Base-by-base conservation (phyloP, 1,139 yeast species). In the Lodderomyces margitis region DNA sequence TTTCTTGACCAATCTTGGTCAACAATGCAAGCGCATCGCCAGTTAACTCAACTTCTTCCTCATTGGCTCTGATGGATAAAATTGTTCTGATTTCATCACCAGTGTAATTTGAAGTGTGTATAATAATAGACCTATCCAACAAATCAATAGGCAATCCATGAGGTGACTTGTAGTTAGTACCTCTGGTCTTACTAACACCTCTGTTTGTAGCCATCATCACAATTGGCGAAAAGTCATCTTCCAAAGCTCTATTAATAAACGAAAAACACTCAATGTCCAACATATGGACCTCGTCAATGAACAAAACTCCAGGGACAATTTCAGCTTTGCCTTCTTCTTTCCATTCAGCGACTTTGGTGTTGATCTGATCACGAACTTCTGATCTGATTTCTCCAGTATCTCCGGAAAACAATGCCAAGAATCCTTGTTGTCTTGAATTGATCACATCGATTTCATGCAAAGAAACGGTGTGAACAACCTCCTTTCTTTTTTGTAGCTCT, bases 251-350 rank as follows among this genome's bases (percentile, higher is more conserved):
- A 70, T 94, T 94, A 58, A 94, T 81, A 63, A 87, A 94, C 20
- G 98, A 86, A 59, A 92, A 94, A 62, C 97, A 85, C 66, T 94
- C 99, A 56, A 94, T 87, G 63, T 94, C 99, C 52, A 94, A 80
- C 98, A 94, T 94, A 67, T 94, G 98, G 41, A 91, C 98, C 68
- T 94, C 99, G 66, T 94, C 99, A 56, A 94, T 88, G 65, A 94
- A 94, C 55, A 94, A 73, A 10, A 94, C 98, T 52, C 99, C 99
- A n/a, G 98, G 98, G 39, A 89, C 86, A 51, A 94, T 91, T 56
- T 91, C 97, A 10, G 98, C 98, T 64, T 92, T 94, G 45, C 98
- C 98, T 73, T 94, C 98, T 71, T 94, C 99, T 59, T 87, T 88
- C 98, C 98, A 94, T 67, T 94, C 98, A 23, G 95, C 95, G 42